Evolutionary conservation across 2,329 filamentous ascomycete genomes (phyloP).

Genomic region (Dryadomyces quercus-mongolicae): DNA sequence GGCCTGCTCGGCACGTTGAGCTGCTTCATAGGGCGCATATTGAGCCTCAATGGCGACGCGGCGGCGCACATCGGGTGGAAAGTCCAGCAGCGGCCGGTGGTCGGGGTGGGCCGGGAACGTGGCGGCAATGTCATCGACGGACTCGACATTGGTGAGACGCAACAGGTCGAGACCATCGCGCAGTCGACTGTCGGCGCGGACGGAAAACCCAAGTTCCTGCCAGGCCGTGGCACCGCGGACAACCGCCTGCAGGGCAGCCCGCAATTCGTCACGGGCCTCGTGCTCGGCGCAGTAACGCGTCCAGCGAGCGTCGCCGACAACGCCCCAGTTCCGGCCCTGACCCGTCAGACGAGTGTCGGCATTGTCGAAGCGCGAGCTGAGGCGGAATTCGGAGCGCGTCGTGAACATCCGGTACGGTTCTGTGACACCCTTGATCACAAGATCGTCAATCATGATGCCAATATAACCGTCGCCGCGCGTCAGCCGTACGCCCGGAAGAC

Average conservation of each 20-base stretch:
- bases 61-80: slow-evolving; percentile 44
- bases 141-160: slow-evolving; percentile 45
- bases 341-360: slow-evolving; percentile 78
- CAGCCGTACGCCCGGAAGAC: slow-evolving; percentile 53
- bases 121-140: slow-evolving; percentile 39
- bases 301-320: slow-evolving; percentile 76
- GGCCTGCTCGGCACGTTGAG: slow-evolving; percentile 54
- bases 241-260: slow-evolving; percentile 33
- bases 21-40: slow-evolving; percentile 76
- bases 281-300: slow-evolving; percentile 51
- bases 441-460: slow-evolving; percentile 96
- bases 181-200: slow-evolving; percentile 26
- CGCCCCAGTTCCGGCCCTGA: slow-evolving; percentile 62
- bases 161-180: slow-evolving; percentile 73
- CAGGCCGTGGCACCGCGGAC: slow-evolving; percentile 7
- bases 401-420: slow-evolving; percentile 99
- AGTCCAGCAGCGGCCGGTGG: slow-evolving; percentile 25
- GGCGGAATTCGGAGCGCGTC: slow-evolving; percentile 85
- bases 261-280: slow-evolving; percentile 55
- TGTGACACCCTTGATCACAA: slow-evolving; percentile 90
- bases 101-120: slow-evolving; percentile 36
- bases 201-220: slow-evolving; percentile 21
- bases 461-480: slow-evolving; percentile 87
- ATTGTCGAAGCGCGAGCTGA: slow-evolving; percentile 86
- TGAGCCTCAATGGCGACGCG: slow-evolving; percentile 71